Percentiles rank a stretch among this genome's conserved stretches.
These are phyloP conservation scores for Trypanosoma platydactyli DNA, from an alignment of 208 protist genomes.

Conservation along the genomic window DNA sequence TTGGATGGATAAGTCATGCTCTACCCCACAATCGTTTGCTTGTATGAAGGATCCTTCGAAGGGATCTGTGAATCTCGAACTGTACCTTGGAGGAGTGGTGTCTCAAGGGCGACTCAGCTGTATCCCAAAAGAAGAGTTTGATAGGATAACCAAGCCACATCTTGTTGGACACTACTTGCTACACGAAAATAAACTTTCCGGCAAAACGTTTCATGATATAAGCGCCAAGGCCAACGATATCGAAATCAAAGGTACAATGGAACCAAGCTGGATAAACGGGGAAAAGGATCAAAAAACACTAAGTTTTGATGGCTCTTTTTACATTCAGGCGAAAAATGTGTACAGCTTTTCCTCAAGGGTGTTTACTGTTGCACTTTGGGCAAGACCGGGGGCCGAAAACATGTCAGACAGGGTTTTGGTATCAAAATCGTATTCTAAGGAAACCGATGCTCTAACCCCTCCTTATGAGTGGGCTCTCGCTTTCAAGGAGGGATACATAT, in stretches of 20 bases:
- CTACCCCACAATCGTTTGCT: not conserved
- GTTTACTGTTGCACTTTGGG: conserved; percentile 7
- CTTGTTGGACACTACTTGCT: conserved; percentile 8
- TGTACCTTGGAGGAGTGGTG: not conserved
- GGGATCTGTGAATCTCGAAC: not conserved
- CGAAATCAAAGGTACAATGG: conserved; percentile 1
- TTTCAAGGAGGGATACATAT: conserved; percentile 4
- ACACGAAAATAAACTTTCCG: not conserved
- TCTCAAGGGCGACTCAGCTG: not conserved
- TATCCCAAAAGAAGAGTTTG: not conserved
- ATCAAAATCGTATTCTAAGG: conserved; percentile 12
- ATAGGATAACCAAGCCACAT: not conserved
- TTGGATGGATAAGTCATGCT: conserved; percentile 1
- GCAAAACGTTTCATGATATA: conserved; percentile 1
- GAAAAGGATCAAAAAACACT: conserved; percentile 11
- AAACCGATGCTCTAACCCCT: not conserved
- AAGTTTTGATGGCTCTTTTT: conserved; percentile 15
- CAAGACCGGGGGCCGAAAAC: not conserved
- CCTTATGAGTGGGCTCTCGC: conserved; percentile 12
- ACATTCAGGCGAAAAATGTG: not conserved
- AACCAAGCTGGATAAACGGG: not conserved
- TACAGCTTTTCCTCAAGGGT: not conserved
- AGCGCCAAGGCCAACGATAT: conserved; percentile 6
- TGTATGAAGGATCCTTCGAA: conserved; percentile 1
- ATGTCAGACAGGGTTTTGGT: conserved; percentile 2